Conservation (phyloP, 1,284 basidiomycete genomes). For the Porogramme epimiltina region DNA sequence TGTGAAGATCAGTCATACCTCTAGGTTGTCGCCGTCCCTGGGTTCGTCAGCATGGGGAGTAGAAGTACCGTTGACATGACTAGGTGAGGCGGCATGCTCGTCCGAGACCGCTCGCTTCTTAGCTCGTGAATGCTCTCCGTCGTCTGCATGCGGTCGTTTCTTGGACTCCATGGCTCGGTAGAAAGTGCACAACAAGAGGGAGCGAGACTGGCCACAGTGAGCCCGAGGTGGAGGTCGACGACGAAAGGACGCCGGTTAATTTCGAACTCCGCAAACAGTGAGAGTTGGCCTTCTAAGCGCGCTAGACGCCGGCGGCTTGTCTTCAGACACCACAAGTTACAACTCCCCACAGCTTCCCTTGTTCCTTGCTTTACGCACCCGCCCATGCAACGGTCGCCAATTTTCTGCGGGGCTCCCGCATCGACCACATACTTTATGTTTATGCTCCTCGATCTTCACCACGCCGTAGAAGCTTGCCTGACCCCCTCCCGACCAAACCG, state of each 20-base stretch:
- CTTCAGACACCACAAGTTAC: no score
- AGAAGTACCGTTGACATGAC: slow-evolving; percentile 54
- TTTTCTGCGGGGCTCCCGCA: no score
- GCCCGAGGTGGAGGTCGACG: slow-evolving; percentile 22
- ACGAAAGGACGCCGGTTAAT: slow-evolving; percentile 17
- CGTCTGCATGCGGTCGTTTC: slow-evolving; percentile 63
- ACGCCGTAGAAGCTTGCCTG: no score
- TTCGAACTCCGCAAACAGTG: slow-evolving; percentile 27
- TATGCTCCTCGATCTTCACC: no score
- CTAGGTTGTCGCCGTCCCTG: slow-evolving; percentile 64
- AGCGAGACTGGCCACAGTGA: slow-evolving; percentile 21
- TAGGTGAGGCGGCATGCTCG: slow-evolving; percentile 56
- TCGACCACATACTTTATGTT: no score
- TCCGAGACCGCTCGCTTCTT: slow-evolving; percentile 71
- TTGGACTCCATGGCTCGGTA: slow-evolving; percentile 53
- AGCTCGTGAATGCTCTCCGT: slow-evolving; percentile 48
- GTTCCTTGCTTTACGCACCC: no score
- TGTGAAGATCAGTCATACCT: slow-evolving; percentile 48
- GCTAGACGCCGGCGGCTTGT: not conserved
- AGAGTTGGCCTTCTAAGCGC: slow-evolving; percentile 18
- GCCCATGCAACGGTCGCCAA: no score
- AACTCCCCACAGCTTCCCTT: no score
- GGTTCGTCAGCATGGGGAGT: slow-evolving; percentile 51
- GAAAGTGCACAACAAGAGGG: slow-evolving; percentile 8
- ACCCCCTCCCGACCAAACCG: no score